phyloP scores from a whole-genome alignment of 352 stramenopile species.

The Phytophthora pseudosyringae region DNA sequence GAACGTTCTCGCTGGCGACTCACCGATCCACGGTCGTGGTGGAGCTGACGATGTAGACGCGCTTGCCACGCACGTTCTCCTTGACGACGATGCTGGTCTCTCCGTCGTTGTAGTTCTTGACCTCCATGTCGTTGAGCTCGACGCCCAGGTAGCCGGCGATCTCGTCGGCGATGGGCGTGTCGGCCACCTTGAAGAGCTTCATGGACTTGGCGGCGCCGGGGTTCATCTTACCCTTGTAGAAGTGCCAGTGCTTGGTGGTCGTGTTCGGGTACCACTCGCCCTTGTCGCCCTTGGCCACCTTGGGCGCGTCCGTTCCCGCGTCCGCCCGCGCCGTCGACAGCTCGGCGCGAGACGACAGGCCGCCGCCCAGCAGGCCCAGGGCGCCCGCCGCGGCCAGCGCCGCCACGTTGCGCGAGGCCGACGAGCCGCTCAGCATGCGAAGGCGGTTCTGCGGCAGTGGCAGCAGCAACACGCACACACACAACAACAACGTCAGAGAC shows the following conservation, averaged over 20 bases:
- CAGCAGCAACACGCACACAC: too few species aligned
- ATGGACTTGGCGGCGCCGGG: conserved; percentile 81
- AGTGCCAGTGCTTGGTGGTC: conserved; percentile 90
- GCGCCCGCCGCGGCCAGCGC: conserved; percentile 45
- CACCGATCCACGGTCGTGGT: conserved; percentile 88
- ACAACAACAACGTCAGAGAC: conserved; percentile 3
- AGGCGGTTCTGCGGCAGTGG: conserved; percentile 38
- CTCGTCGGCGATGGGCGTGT: conserved; percentile 87
- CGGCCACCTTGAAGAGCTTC: conserved; percentile 90
- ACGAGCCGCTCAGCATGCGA: conserved; percentile 28
- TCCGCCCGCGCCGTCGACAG: conserved; percentile 14
- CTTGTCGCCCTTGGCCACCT: conserved; percentile 20
- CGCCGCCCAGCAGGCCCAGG: conserved; percentile 43
- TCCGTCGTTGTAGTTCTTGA: conserved; percentile 85
- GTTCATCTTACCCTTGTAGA: conserved; percentile 90
- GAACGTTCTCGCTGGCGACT: not conserved
- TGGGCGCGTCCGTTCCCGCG: conserved; percentile 11
- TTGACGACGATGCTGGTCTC: conserved; percentile 82
- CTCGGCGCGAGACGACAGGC: conserved; percentile 21
- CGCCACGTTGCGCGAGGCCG: conserved; percentile 23
- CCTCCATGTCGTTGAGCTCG: conserved; percentile 79
- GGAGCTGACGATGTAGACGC: conserved; percentile 89
- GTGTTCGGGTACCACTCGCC: conserved; percentile 77
- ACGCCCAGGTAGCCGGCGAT: conserved; percentile 85
- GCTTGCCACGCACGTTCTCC: conserved; percentile 80